Percentiles rank a stretch among this genome's conserved stretches.
These are phyloP conservation scores for Ceratorhiza oryzae-sativae DNA, from an alignment of 1,284 basidiomycete species.

Conservation along the genomic window DNA sequence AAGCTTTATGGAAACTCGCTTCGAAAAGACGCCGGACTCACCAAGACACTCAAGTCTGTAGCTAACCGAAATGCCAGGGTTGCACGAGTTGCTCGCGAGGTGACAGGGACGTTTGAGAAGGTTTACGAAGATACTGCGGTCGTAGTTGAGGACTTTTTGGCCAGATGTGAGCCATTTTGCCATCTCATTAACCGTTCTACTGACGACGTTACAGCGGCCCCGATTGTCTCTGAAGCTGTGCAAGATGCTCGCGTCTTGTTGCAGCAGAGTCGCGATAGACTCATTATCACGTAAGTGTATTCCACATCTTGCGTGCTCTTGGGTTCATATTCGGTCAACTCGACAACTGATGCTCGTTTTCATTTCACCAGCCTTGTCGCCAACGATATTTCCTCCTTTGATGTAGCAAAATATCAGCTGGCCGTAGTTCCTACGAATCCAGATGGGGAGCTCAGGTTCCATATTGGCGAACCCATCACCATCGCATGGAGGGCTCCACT, in stretches of 20 bases:
- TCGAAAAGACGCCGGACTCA: slow-evolving; percentile 93
- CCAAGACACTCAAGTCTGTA: slow-evolving; percentile 93
- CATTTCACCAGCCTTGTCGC: slow-evolving; percentile 78
- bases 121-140: slow-evolving; percentile 92
- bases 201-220: slow-evolving; percentile 54
- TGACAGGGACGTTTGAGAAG: slow-evolving; percentile 92
- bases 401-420: slow-evolving; percentile 78
- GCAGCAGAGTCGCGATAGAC: slow-evolving; percentile 87
- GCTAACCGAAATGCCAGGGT: slow-evolving; percentile 81
- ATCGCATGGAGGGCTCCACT: slow-evolving; percentile 88
- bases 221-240: slow-evolving; percentile 78
- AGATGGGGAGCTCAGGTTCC: slow-evolving; percentile 68
- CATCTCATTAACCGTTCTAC: neutral
- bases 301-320: slow-evolving; percentile 4
- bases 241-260: slow-evolving; percentile 91
- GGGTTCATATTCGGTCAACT: too few species aligned
- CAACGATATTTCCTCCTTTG: slow-evolving; percentile 79
- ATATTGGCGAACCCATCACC: slow-evolving; percentile 88
- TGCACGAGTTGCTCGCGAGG: slow-evolving; percentile 81
- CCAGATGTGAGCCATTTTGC: slow-evolving; percentile 68
- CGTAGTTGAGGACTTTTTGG: slow-evolving; percentile 90
- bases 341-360: too few species aligned
- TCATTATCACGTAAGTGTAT: slow-evolving; percentile 86
- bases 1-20: slow-evolving; percentile 93
- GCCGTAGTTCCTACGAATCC: slow-evolving; percentile 62